Evolutionary conservation across 768 basidiomycete species (phyloP), one percentile per base, ranked within the genome.

Genomic region (Coprinopsis strossmayeri): DNA sequence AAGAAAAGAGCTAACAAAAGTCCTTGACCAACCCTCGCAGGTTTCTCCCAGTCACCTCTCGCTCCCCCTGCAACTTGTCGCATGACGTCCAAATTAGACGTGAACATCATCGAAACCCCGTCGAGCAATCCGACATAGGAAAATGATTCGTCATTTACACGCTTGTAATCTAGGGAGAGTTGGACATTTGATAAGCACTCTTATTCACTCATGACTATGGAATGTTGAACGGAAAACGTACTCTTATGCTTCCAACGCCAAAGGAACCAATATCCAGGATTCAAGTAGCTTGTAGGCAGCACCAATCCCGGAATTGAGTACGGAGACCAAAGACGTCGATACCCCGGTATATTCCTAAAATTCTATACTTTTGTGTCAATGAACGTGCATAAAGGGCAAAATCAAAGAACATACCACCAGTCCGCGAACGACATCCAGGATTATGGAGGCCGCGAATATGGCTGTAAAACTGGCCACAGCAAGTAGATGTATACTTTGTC

Each of bases 51-150:
- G 41, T 56, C 64, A 0, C 63, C 62, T 42, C 68, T 71, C 1
- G 67, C 68, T 3, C 72, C 73, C 1, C 55, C 59, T 4, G 62
- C 57, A 15, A 76, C 65, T 57, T 77, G 76, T 5, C 73, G 66
- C 10, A 65, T 69, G 3, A 77, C 68, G 34, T 77, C 72, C 18
- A 78, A 50, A 48, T 74, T 77, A 13, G 69, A 64, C 2, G 72
- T 73, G 53, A 68, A 73, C 20, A 76, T 57, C 0, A 57, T 57
- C 1, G 72, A 61, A 3, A 50, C 46, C 0, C 75, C 74, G 0
- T 55, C 49, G 0, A 77, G 20, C 43, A 68, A 70, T 0, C 72
- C 64, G 0, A 73, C 65, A 9, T 74, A 50, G 1, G 72, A 70
- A 9, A 74, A 58, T 23, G 57, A 71, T 34, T 77, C 73, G 28